These are phyloP conservation scores for Solanum appendiculatum DNA, from an alignment of 257 asterid genomes.

Conservation along the genomic window DNA sequence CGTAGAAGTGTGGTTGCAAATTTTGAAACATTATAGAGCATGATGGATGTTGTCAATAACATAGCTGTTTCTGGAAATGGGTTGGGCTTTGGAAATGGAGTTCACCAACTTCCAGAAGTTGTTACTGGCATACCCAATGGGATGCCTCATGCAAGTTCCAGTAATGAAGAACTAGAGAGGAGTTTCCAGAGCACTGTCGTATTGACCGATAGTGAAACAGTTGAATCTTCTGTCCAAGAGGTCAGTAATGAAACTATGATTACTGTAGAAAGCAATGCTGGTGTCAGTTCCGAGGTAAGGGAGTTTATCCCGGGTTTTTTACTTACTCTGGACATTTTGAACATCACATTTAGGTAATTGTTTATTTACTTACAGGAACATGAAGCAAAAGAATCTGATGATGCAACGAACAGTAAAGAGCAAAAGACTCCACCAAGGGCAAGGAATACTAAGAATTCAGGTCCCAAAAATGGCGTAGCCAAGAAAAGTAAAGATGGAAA, in stretches of 20 bases:
- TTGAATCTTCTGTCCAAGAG: constrained; percentile 2
- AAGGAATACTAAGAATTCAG: constrained; percentile 14
- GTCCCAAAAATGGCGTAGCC: constrained; percentile 6
- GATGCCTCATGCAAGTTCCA: constrained; percentile 4
- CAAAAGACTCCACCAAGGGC: constrained; percentile 11
- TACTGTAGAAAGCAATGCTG: constrained; percentile 7
- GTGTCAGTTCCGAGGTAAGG: constrained; percentile 10
- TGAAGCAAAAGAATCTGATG: constrained; percentile 1
- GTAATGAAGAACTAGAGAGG: constrained; percentile 9
- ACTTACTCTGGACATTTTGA: neutral
- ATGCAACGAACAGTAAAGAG: constrained; percentile 4
- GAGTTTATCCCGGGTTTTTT: neutral
- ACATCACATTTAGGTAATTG: neutral
- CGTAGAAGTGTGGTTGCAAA: neutral
- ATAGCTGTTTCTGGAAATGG: constrained; percentile 17
- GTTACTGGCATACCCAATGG: constrained; percentile 6
- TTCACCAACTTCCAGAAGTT: constrained; percentile 13
- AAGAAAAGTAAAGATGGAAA: constrained; percentile 20
- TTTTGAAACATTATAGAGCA: neutral
- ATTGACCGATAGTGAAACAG: constrained; percentile 10
- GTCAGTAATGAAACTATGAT: neutral
- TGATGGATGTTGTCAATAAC: constrained; percentile 19
- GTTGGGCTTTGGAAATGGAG: constrained; percentile 15
- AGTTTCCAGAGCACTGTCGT: constrained; percentile 3
- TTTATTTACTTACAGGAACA: constrained; percentile 12